Evolutionary conservation across 2,329 filamentous ascomycete species (phyloP), one percentile per base, ranked within the genome.

Genomic region (Tolypocladium sp.): DNA sequence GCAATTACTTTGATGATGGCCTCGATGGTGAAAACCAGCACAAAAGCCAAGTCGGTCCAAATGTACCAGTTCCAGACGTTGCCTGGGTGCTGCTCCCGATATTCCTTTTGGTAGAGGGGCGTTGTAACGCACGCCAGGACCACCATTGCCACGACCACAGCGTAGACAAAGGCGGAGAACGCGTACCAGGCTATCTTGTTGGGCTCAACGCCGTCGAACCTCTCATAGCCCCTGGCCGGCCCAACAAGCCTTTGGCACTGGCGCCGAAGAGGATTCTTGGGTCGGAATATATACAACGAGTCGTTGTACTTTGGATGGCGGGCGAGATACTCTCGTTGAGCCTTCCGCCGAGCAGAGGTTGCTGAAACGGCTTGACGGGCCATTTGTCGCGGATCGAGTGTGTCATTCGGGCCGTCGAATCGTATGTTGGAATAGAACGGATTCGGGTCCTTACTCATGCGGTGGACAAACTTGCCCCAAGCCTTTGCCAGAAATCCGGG

Each of bases 71-170:
- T 94, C 60, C 79, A 81, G 53, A 83, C 77, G 60, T 79, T 85
- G 68, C 85, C 85, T 1, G 73, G 69, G 51, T 85, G 80, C 7
- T 72, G 77, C 57, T 83, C 72, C 66, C 92, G 93, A 69, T 97
- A 95, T 65, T 92, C 82, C 70, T 89, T 91, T 70, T 99, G 94
- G 70, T 95, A 99, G 20, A 99, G 78, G 0, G 94, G 94, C 1
- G 94, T 99, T 1, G 92, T 96, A 56, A 97, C 81, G 69, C 93
- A 99, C 37, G 94, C 94, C 57, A 99, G 82, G 52, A 97, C 75
- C n/a, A 99, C 94, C 95, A 99, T 99, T 56, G 91, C 90, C 49
- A 97, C 90, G 63, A 99, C 97, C 17, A 91, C 89, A 30, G 89
- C 86, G 71, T 99, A 99, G 58, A 97, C 90, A 67, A 99, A 89